phyloP scores from a whole-genome alignment of 805 yeast genomes.

The Danielia oregonensis region DNA sequence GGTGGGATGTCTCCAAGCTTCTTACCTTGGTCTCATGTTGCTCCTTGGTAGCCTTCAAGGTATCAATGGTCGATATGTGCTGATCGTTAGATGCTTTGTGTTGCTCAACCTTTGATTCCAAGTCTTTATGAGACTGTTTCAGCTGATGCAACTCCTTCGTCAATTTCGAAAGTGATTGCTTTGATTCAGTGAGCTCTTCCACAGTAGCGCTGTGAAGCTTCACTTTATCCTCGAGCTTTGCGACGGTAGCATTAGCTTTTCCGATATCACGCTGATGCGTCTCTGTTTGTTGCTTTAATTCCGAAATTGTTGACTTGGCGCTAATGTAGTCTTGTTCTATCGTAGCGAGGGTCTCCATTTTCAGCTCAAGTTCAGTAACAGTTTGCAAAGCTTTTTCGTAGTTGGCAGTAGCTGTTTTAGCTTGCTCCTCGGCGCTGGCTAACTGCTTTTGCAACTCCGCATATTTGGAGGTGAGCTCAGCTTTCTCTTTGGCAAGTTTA shows the following conservation, averaged over 20 bases:
- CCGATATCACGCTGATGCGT: slow-evolving; percentile 36
- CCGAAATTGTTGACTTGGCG: not conserved
- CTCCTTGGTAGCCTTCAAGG: not conserved
- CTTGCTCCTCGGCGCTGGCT: not conserved
- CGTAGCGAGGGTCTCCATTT: slow-evolving; percentile 26
- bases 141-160: slow-evolving; percentile 2
- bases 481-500: slow-evolving; percentile 30
- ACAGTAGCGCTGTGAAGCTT: not conserved
- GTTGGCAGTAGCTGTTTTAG: not conserved
- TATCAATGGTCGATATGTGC: not conserved
- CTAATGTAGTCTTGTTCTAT: slow-evolving; percentile 18
- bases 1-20: not conserved
- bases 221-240: not conserved
- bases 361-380: slow-evolving; percentile 3
- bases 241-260: not conserved
- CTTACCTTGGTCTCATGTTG: not conserved
- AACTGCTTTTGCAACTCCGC: slow-evolving; percentile 1
- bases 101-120: slow-evolving; percentile 9
- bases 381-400: not conserved
- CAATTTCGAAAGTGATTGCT: slow-evolving; percentile 8
- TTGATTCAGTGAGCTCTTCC: slow-evolving; percentile 12
- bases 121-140: slow-evolving; percentile 1
- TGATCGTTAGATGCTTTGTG: not conserved
- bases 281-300: slow-evolving; percentile 31
- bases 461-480: slow-evolving; percentile 17